phyloP scores from a whole-genome alignment of 2,329 filamentous ascomycete genomes.

The Coniosporium tulheliwenetii region DNA sequence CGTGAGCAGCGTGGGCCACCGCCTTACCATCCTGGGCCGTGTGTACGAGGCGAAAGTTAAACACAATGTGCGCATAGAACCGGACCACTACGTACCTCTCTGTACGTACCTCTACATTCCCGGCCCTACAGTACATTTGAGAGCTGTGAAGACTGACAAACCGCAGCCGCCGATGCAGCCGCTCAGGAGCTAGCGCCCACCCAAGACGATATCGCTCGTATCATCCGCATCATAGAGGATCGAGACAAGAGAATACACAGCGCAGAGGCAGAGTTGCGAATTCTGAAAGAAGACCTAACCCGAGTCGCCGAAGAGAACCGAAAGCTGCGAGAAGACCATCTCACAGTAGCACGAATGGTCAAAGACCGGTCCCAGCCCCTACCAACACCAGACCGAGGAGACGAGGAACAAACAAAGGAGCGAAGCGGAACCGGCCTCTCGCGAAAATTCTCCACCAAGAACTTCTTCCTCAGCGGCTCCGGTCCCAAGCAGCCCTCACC shows the following conservation, averaged over 20 bases:
- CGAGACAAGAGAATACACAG: constrained; percentile 81
- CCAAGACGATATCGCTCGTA: constrained; percentile 78
- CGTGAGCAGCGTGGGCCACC: constrained; percentile 81
- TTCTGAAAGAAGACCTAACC: constrained; percentile 42
- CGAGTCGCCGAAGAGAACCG: constrained; percentile 63
- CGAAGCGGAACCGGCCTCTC: constrained; percentile 30
- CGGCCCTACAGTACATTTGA: too few relatives aligned
- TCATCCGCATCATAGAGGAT: constrained; percentile 77
- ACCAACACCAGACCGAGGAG: constrained; percentile 31
- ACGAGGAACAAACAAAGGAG: constrained; percentile 12
- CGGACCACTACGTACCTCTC: constrained; percentile 82
- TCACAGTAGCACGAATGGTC: constrained; percentile 76
- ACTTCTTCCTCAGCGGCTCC: constrained; percentile 29
- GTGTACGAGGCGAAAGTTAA: constrained; percentile 95
- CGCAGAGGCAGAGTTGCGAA: constrained; percentile 68
- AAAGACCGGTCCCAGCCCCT: constrained; percentile 88
- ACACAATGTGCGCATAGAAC: constrained; percentile 79
- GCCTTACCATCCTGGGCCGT: constrained; percentile 84
- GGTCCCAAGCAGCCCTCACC: constrained; percentile 35
- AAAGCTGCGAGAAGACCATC: constrained; percentile 75
- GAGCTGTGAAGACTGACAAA: constrained; percentile 7
- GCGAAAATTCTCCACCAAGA: constrained; percentile 37
- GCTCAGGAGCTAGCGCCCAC: constrained; percentile 75
- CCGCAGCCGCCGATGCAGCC: constrained; percentile 71
- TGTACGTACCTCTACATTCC: constrained; percentile 42